Evolutionary conservation across 2,329 filamentous ascomycete species (phyloP), one percentile per base, ranked within the genome.

Genomic region (Diaporthe eres): DNA sequence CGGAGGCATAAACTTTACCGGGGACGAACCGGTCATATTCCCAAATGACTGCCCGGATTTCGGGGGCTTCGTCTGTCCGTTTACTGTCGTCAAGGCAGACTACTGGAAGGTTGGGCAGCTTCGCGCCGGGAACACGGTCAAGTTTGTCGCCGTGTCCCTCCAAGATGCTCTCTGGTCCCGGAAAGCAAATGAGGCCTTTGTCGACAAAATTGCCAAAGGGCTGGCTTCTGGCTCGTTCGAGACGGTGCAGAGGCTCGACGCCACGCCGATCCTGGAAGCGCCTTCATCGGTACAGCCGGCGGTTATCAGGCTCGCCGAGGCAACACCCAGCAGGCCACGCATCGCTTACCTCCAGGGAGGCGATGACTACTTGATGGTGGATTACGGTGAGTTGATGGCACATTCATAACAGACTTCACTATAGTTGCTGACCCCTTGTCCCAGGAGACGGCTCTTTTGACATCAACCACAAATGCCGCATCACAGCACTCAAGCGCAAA

Each of bases 51-150:
- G 87, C 70, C 91, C 91, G 0, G 90, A 92, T 77, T 87, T 92
- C 75, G 91, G 91, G 9, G 91, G 91, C 0, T 92, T 92, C 75
- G 85, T 91, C 0, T 90, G 87, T 44, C 87, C 85, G 17, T 87
- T 88, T 2, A 92, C 90, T 0, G 85, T 91, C 17, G 85, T 91
- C 42, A 87, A 87, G 75, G 90, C 87, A 2, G 90, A 92, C 70
- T 86, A 88, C 79, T 92, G 90, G 90, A 90, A 91, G 78, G 79
- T 93, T 15, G 91, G 91, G 0, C 91, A 93, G 79, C 82, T 92
- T 39, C 90, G 90, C 77, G 87, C 91, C 3, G 91, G 91, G 5
- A 88, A 91, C 78, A 88, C 84, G 2, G 77, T 92, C 57, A 85
- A 85, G 57, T 90, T 89, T 77, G 83, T 84, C 58, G 84, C 86